Base-by-base conservation (phyloP, 202 grass and related monocot genomes). In the Alloteropsis angusta region DNA sequence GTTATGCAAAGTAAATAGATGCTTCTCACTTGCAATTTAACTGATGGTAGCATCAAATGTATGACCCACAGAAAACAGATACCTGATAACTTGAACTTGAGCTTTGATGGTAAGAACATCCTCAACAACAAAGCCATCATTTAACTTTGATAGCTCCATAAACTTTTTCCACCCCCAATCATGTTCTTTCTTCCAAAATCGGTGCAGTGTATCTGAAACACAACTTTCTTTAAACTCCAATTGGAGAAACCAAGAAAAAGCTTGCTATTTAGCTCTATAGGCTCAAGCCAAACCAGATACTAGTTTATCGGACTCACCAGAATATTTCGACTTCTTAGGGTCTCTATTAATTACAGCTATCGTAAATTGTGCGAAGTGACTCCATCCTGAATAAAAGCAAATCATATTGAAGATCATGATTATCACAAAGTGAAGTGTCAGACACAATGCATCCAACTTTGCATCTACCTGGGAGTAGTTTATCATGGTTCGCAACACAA, bases 341-440 rank as follows among this genome's bases (percentile, higher is more conserved):
- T 98, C 92, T 85, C 85, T 98, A 72, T 98, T 98, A 88, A 98
- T 91, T 85, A 98, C 95, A 87, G 95, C 89, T 94, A 98, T 95
- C 48, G 95, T 98, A 85, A 95, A 98, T 65, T 95, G 92, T 38
- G 92, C 92, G 75, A 98, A 93, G 73, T 98, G 95, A 71, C 89
- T 95, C 95, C 95, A 98, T 57, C 95, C 95, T 98, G 84, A 78
- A 83, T 19, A 87, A 41, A 60, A 83, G 34, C 34, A 71, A 87
- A 65, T 68, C 75, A 71, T 65, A 71, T 74, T 69, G 35, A 76
- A 75, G 23, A 53, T 35, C 57, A 68, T 6, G 45, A 70, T 59
- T 71, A 65, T 50, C 62, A 85, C 76, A 23, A 68, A 34, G 22
- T 57, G 5, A 61, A 39, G 34, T 77, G 43, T 32, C 56, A 43